Evolutionary conservation across 768 basidiomycete species (phyloP).

Genomic region (Lactarius deliciosus): DNA sequence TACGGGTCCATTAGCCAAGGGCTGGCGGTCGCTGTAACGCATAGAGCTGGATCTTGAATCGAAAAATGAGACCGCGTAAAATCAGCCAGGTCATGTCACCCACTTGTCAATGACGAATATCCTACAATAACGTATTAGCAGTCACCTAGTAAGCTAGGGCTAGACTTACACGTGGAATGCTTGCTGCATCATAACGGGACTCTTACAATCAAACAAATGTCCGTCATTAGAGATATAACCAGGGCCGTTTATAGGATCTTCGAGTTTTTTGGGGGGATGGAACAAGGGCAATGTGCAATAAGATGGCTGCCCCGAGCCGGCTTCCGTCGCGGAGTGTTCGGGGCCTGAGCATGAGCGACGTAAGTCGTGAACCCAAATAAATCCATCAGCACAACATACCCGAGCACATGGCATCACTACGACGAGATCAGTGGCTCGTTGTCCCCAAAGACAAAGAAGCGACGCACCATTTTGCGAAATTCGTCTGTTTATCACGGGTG

Average conservation of each 20-base stretch:
- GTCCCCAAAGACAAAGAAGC: too few relatives aligned
- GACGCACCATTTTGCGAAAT: slow-evolving; percentile 54
- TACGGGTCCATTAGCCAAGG: slow-evolving; percentile 45
- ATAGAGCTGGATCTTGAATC: slow-evolving; percentile 52
- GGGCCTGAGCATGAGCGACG: slow-evolving; percentile 38
- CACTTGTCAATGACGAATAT: slow-evolving; percentile 56
- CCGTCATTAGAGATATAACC: slow-evolving; percentile 58
- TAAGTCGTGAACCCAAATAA: background rate
- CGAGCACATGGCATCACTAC: slow-evolving; percentile 51
- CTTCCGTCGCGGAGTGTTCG: slow-evolving; percentile 43
- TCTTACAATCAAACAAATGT: slow-evolving; percentile 52
- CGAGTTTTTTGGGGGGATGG: slow-evolving; percentile 42
- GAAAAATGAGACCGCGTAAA: background rate
- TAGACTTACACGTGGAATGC: slow-evolving; percentile 58
- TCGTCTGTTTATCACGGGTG: slow-evolving; percentile 51
- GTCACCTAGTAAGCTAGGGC: background rate
- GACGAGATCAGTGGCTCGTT: background rate
- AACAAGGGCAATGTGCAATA: slow-evolving; percentile 56
- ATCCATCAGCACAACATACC: slow-evolving; percentile 35
- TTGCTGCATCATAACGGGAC: slow-evolving; percentile 51
- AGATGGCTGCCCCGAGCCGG: slow-evolving; percentile 44
- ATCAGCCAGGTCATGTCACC: background rate
- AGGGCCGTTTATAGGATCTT: slow-evolving; percentile 33
- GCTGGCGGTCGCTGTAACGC: slow-evolving; percentile 41
- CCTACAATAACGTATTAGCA: slow-evolving; percentile 32